Base-by-base conservation (phyloP, 164 flowering plant genomes). In the Magnolia sinica region DNA sequence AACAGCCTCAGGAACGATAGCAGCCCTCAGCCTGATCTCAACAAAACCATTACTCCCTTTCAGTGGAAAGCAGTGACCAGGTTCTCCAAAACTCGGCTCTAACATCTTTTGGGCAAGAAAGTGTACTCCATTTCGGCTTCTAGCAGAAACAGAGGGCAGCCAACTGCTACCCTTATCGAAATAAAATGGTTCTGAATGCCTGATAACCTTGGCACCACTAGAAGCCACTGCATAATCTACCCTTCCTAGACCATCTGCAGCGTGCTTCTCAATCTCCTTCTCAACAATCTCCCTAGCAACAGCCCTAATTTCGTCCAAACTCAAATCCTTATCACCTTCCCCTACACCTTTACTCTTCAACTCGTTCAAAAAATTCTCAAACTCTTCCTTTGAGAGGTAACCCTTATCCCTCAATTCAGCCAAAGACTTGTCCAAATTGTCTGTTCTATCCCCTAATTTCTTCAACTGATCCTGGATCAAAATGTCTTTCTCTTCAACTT, bases 81-180 rank as follows among this genome's bases (percentile, higher is more conserved):
- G 98, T 85, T 92, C 91, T 50, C 98, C 98, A 86, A 94, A 94
- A 82, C 98, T 94, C 0, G 98, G 98, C 50, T 29, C 84, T 82
- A 94, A 71, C 91, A 94, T 86, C 86, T 81, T 90, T 6, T 67
- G 83, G 10, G 98, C 90, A 77, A 85, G 77, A 11, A 27, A 27
- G 67, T 86, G 87, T 74, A 90, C 88, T 66, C 73, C 81, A 76
- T 64, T 75, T 20, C 76, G 73, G 4, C 55, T 24, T 20, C 22
- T 61, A 37, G 29, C 29, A 27, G 29, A 27, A 63, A 50, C 45
- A 72, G 9, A 64, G 9, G 69, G 16, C 45, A 80, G 76, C 89
- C 88, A 87, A 77, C 69, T 77, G 14, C 73, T 59, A 65, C 78
- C 78, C 68, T 80, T 87, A 55, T 81, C 83, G 68, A 18, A 64